Evolutionary conservation across 345 rosid genomes (phyloP), one percentile per base, ranked within the genome.

Genomic region (Populus deltoides): DNA sequence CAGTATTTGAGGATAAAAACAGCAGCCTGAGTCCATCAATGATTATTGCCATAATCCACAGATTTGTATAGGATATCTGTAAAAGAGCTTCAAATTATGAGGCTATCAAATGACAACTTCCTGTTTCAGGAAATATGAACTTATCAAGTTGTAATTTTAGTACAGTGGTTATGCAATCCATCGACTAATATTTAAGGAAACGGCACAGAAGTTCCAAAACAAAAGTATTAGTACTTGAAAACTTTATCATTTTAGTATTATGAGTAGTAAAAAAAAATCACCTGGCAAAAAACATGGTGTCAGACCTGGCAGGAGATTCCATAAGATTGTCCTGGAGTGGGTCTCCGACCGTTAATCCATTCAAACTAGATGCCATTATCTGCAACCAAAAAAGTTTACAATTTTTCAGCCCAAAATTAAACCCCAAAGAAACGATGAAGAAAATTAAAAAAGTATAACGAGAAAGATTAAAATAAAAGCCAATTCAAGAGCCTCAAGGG

Each of bases 321-420:
- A 94, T 79, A 72, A 91, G 89, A 86, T 86, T 91, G 35, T 93
- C 99, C 16, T 91, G 85, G 47, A 93, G 85, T 51, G 98, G 69
- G 77, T 92, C 98, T 80, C 97, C 99, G 43, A 93, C 99, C 3
- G 95, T 92, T 33, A 96, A 79, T 84, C 97, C 98, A 78, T 91
- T 91, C 86, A 93, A 89, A 85, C 99, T 96, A 72, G 92, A 96
- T 12, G 99, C 99, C 98, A 97, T 94, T 73, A 94, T 92, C 99
- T 97, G 86, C 76, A 63, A 15, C 17, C 43, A 31, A 76, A 5
- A 49, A 66, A 5, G 57, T 59, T 10, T 0, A 59, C 29, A 4
- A 59, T n/a, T n/a, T n/a, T 59, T 59, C 2, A 24, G 24, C 35
- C 15, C 53, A 5, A 10, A 63, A 75, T 7, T n/a, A 53, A 53